Percentiles rank a stretch among this genome's conserved stretches.
Conservation (phyloP, 2,329 filamentous ascomycete species). For the Hymenoscyphus albidus region DNA sequence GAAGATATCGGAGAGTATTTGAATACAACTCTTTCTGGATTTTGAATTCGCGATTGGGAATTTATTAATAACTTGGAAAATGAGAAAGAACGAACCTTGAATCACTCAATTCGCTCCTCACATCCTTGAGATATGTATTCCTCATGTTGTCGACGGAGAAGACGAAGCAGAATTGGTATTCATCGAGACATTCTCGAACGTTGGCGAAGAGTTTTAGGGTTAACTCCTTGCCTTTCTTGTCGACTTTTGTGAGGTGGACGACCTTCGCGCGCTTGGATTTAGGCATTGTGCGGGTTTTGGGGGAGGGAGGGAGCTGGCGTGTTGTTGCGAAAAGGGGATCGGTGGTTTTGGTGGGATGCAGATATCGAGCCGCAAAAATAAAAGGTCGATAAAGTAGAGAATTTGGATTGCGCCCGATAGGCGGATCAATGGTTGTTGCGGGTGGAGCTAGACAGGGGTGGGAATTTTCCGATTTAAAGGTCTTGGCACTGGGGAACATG, state of each 20-base stretch:
- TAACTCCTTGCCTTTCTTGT: conserved; percentile 88
- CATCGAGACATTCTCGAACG: conserved; percentile 77
- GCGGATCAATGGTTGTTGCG: conserved; percentile 16
- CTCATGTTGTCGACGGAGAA: conserved; percentile 97
- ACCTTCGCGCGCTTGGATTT: conserved; percentile 91
- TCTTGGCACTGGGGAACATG: background rate
- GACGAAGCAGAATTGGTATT: conserved; percentile 89
- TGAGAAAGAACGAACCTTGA: conserved; percentile 58
- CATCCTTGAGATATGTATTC: conserved; percentile 91
- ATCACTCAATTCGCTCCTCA: conserved; percentile 79
- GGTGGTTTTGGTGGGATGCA: conserved; percentile 5
- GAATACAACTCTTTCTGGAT: background rate
- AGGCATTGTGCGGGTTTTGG: conserved; percentile 60
- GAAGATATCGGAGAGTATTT: background rate
- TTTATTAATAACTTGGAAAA: background rate
- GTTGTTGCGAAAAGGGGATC: conserved; percentile 4
- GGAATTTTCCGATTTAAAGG: background rate
- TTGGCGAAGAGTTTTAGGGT: conserved; percentile 84
- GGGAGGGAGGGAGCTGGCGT: background rate
- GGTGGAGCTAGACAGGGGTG: conserved; percentile 18
- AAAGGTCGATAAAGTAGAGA: conserved; percentile 7
- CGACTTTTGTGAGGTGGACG: conserved; percentile 84
- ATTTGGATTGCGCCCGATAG: background rate
- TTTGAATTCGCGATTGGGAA: background rate
- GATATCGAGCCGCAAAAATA: background rate